Conservation (phyloP, 352 stramenopile species). For the Saprolegnia diclina region DNA sequence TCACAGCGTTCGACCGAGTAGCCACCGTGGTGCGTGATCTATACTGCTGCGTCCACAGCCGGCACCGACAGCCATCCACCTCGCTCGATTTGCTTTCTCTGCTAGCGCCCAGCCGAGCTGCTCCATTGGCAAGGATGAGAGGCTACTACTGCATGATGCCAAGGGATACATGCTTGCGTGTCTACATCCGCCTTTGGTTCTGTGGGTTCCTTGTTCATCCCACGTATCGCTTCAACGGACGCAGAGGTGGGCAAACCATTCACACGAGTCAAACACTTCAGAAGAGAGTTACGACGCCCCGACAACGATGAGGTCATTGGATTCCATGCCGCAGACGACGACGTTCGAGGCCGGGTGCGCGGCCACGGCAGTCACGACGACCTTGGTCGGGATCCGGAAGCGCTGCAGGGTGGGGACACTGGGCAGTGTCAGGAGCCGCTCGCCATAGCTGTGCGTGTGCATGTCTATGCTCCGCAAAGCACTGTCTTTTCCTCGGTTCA, state of each 20-base stretch:
- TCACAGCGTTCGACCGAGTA: neutral
- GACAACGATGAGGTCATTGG: constrained; percentile 16
- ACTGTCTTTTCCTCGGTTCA: neutral
- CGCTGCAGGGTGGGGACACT: constrained; percentile 39
- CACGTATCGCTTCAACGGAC: no score
- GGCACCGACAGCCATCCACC: no score
- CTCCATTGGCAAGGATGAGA: no score
- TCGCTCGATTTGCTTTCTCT: no score
- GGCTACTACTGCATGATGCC: no score
- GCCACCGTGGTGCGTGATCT: neutral
- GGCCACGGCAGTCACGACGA: constrained; percentile 42
- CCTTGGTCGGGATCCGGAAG: constrained; percentile 44
- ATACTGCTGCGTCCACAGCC: neutral
- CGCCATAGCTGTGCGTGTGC: constrained; percentile 11
- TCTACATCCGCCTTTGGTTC: no score
- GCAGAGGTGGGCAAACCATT: no score
- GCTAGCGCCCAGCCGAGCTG: no score
- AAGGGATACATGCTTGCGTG: no score
- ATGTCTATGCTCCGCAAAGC: neutral
- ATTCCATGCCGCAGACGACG: constrained; percentile 38
- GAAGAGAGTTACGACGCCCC: neutral
- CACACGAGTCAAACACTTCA: neutral
- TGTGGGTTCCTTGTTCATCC: no score
- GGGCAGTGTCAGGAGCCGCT: constrained; percentile 12
- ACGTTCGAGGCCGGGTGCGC: constrained; percentile 41